Base-by-base conservation (phyloP, 805 yeast genomes). In the Kurtzmaniella cleridarum region DNA sequence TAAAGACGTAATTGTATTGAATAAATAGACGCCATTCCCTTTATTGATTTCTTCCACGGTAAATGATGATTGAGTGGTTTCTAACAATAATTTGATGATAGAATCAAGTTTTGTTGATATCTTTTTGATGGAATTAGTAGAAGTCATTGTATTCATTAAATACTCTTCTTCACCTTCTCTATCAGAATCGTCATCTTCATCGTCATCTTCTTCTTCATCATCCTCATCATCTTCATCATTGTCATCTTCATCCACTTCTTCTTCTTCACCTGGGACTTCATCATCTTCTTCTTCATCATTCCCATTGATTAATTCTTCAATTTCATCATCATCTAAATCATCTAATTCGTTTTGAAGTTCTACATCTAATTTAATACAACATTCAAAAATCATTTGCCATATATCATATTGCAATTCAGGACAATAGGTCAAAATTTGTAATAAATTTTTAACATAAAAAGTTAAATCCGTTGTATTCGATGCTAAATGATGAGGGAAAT, bases 281-380 rank as follows among this genome's bases (percentile, higher is more conserved):
- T 54, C 60, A 1, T 47, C 55, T 9, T 54, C 63, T 8, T 72
- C 79, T 6, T 75, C 81, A 10, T 76, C 75, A 10, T 53, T 60
- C 3, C 66, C 71, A 41, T 63, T 62, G 14, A 67, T 63, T 28
- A 67, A 58, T 20, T 75, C 82, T 33, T 80, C 78, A 40, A 78
- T 84, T 40, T 64, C 66, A 27, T 67, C 73, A 47, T 85, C 93
- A 54, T 85, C 95, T 40, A 83, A 64, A 47, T 86, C 95, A 50
- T 89, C 96, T 41, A 87, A 63, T 50, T 84, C 93, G 54, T 86
- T 88, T 53, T 88, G 96, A 41, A 90, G 69, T 59, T 89, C 98
- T 4, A 90, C 96, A 60, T 91, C 98, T 34, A 93, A 69, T 47
- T 86, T 84, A 42, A 93, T 87, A 40, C 85, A 74, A 44, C 80